Conservation (phyloP, 1,139 yeast species). For the Zhuliangozyma blackwelliae region DNA sequence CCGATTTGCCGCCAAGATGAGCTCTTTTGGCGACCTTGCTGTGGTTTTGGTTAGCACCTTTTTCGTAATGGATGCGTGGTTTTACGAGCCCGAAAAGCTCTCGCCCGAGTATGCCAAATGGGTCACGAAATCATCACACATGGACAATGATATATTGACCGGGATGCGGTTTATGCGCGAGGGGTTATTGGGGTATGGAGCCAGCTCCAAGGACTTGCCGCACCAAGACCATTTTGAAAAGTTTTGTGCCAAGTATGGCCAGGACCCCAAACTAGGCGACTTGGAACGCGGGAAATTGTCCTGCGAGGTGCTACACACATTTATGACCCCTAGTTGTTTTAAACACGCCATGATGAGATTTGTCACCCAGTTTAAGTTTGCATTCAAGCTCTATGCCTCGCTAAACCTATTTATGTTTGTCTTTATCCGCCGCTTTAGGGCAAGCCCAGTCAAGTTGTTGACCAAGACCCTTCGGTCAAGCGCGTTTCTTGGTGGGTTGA, state of each 20-base stretch:
- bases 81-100: constrained; percentile 29
- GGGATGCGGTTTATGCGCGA: constrained; percentile 23
- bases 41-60: constrained; percentile 14
- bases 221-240: constrained; percentile 16
- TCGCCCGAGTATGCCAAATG: constrained; percentile 35
- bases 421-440: constrained; percentile 12
- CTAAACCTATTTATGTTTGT: constrained; percentile 14
- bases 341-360: constrained; percentile 33
- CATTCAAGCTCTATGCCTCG: constrained; percentile 24
- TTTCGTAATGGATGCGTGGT: constrained; percentile 39
- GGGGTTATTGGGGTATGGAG: constrained; percentile 4
- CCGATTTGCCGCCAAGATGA: constrained; percentile 1
- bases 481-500: constrained; percentile 32
- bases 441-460: constrained; percentile 8
- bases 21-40: not conserved
- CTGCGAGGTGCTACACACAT: constrained; percentile 33
- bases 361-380: constrained; percentile 27
- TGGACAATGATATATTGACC: constrained; percentile 30
- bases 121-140: constrained; percentile 38
- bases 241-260: constrained; percentile 20
- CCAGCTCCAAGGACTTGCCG: not conserved
- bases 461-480: constrained; percentile 26
- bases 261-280: constrained; percentile 21
- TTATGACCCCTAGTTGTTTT: constrained; percentile 29
- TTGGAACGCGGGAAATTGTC: constrained; percentile 26